A percentile compares a stretch with the other conserved stretches of the same genome.
Evolutionary conservation across 208 protist genomes (phyloP).

Genomic region (Trypanosoma congolense): DNA sequence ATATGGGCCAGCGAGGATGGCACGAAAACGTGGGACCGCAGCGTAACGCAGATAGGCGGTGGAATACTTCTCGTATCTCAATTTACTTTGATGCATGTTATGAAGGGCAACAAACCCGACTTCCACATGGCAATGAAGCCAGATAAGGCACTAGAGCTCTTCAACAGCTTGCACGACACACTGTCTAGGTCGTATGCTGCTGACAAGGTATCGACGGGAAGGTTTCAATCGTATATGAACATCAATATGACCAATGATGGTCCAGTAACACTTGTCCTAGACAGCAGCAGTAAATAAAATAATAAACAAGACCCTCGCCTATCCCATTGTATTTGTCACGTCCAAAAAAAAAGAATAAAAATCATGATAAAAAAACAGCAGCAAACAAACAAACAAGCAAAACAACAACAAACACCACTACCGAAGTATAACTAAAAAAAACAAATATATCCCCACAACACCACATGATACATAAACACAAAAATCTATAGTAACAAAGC

Average conservation of each 20-base stretch:
- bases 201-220: slow-evolving; percentile 70
- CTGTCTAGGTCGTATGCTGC: slow-evolving; percentile 42
- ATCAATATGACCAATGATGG: slow-evolving; percentile 81
- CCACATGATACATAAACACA: no score
- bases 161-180: slow-evolving; percentile 65
- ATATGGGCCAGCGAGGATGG: slow-evolving; percentile 65
- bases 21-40: slow-evolving; percentile 66
- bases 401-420: no score
- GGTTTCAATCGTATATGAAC: slow-evolving; percentile 88
- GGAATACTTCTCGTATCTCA: slow-evolving; percentile 86
- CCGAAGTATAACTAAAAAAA: no score
- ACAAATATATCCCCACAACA: no score
- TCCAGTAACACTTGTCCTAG: slow-evolving; percentile 83
- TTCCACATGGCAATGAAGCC: slow-evolving; percentile 88
- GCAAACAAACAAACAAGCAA: no score
- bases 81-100: slow-evolving; percentile 86
- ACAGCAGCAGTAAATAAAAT: slow-evolving; percentile 48
- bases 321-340: no score
- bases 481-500: no score
- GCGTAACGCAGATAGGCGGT: slow-evolving; percentile 80
- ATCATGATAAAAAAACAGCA: no score
- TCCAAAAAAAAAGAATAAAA: no score
- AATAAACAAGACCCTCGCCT: no score
- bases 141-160: slow-evolving; percentile 64
- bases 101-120: slow-evolving; percentile 90